Evolutionary conservation across 2,329 filamentous ascomycete species (phyloP), one percentile per base, ranked within the genome.

Genomic region (Nannizziopsis barbatae): DNA sequence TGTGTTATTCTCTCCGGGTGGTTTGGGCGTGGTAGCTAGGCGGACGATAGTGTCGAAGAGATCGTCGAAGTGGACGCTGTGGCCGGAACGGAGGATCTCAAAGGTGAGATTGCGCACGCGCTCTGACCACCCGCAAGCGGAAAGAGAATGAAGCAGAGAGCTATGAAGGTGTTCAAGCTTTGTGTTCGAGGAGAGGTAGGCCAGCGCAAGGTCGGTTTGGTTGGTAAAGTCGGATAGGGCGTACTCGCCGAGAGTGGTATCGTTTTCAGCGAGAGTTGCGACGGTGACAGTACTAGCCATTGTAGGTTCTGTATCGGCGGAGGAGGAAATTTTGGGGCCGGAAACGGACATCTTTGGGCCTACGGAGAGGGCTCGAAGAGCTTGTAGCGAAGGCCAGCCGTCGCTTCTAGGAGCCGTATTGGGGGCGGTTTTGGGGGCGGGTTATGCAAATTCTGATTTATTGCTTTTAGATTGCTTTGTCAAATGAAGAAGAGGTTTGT

Each of bases 71-170:
- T 71, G 76, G 48, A 71, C 71, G 58, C 74, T 76, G 47, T 76
- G 72, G 41, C 76, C 76, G 20, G 71, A 74, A 55, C 77, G 74
- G 47, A 81, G 72, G 36, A 81, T 69, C 49, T 75, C 68, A 41
- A 72, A 71, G 14, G 77, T 69, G 52, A 80, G 72, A 41, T 65
- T 66, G 50, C 72, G 72, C 51, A 82, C 68, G 22, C 69, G 68
- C 56, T 76, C 71, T 37, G 74, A 74, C 77, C 77, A 82, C 55
- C 77, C 77, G n/a, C 68, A 64, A 46, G 74, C 69, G 56, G 77
- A 72, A 9, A 81, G 70, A 17, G 72, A 71, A 57, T 76, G 70
- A 50, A 73, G 67, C 20, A 81, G 68, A 1, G 71, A 69, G 33
- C 65, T 57, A 57, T 80, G 75, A 38, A 82, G 75, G 57, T 73